Percentiles rank a stretch among this genome's conserved stretches.
phyloP scores from a whole-genome alignment of 1,139 yeast genomes.

The Sugiyamaella castrensis region DNA sequence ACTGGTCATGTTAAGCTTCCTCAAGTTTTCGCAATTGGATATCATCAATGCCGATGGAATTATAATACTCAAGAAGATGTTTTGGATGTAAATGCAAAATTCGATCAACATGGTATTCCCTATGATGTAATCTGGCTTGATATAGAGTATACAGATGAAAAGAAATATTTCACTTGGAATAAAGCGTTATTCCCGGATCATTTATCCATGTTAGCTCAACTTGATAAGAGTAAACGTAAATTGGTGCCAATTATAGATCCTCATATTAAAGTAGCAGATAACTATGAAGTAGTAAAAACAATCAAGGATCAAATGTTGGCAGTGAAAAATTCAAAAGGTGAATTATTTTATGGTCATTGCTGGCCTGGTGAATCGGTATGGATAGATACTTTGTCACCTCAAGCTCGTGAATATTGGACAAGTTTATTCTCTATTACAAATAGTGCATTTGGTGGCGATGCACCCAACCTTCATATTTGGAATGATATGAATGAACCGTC shows the following conservation, averaged over 20 bases:
- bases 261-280: constrained; percentile 62
- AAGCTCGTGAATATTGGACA: constrained; percentile 60
- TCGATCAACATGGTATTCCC: constrained; percentile 76
- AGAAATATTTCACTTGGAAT: constrained; percentile 92
- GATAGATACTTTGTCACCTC: constrained; percentile 80
- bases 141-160: constrained; percentile 81
- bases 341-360: constrained; percentile 76
- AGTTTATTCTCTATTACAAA: constrained; percentile 37
- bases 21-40: constrained; percentile 74
- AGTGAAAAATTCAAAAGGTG: constrained; percentile 47
- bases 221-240: constrained; percentile 73
- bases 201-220: constrained; percentile 55
- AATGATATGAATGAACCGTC: constrained; percentile 99
- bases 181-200: constrained; percentile 72
- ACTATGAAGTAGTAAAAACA: constrained; percentile 60
- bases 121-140: constrained; percentile 95
- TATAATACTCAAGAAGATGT: constrained; percentile 87
- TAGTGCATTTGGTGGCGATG: constrained; percentile 51
- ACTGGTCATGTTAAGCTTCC: constrained; percentile 81
- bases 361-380: constrained; percentile 98
- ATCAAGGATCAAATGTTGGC: constrained; percentile 44
- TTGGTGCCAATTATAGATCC: constrained; percentile 89
- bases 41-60: constrained; percentile 98
- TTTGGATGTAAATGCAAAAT: constrained; percentile 58
- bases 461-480: constrained; percentile 77